These are phyloP conservation scores for Umbilicaria muhlenbergii DNA, from an alignment of 495 filamentous ascomycete genomes.

Conservation along the genomic window DNA sequence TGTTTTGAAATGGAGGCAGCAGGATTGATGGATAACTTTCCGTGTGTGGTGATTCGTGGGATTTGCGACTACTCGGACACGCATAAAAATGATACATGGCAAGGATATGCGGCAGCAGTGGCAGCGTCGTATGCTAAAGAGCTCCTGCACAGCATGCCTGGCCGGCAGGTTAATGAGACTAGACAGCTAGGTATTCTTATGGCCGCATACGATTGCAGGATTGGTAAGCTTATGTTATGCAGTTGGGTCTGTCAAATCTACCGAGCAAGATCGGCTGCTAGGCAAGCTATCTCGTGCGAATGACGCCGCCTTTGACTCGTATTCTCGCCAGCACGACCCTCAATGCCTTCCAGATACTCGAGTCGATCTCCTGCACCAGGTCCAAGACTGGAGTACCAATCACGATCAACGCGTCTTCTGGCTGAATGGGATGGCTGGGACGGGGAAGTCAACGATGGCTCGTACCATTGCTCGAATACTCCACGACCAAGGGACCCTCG, in stretches of 20 bases:
- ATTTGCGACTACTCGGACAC: conserved; percentile 28
- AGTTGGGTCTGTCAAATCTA: too few species aligned
- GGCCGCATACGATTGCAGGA: too few species aligned
- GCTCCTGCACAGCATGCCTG: too few species aligned
- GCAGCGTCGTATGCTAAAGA: too few species aligned
- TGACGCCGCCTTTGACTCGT: conserved; percentile 14
- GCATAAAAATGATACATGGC: conserved; percentile 22
- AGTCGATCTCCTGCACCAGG: conserved; percentile 16
- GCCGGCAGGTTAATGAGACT: too few species aligned
- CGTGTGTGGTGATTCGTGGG: conserved; percentile 24
- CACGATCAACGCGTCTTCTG: conserved; percentile 22
- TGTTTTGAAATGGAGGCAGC: conserved; percentile 35
- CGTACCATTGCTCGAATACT: conserved; percentile 16
- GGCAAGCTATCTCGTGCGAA: neutral
- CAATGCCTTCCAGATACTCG: conserved; percentile 21
- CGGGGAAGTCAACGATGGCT: conserved; percentile 29
- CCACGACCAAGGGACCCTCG: conserved; percentile 8
- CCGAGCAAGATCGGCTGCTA: neutral
- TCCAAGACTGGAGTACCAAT: conserved; percentile 17
- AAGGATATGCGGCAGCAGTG: conserved; percentile 21
- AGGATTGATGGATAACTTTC: conserved; percentile 21
- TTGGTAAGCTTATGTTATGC: too few species aligned
- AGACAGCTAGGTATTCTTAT: too few species aligned
- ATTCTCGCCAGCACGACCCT: conserved; percentile 13
- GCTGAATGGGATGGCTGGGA: conserved; percentile 28